Base-by-base conservation (phyloP, 2,329 filamentous ascomycete species). In the Exophiala calicioides region DNA sequence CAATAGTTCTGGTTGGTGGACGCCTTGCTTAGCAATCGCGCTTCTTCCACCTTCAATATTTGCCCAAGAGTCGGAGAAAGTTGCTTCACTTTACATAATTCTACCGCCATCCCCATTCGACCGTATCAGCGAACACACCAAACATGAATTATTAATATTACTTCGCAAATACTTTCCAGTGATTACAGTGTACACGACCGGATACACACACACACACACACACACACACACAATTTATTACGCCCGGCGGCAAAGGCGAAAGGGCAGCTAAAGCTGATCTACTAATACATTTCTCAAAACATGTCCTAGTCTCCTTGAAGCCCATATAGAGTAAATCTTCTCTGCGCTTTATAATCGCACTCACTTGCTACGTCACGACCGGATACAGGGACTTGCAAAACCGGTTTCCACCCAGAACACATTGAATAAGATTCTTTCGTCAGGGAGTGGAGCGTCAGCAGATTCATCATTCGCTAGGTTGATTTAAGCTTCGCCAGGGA, bases 301-400 rank as follows among this genome's bases (percentile, higher is more conserved):
- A 53, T 53, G 45, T 50, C 34, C 55, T 47, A 47, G 34, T 56
- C 60, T 60, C 54, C 48, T 60, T 50, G n/a, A 32, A 61, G 60
- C 60, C 59, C 46, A 55, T 62, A 58, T 52, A 60, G 35, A 40
- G 19, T 53, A 47, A 13, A 47, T 35, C 36, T 48, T 26, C 50
- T 53, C 55, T 35, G 45, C 31, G 40, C 48, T 58, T 41, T 61
- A 40, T 47, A 52, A 23, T 57, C 37, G 47, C 48, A 54, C 45
- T 47, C 36, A 36, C 38, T 55, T 34, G 40, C 53, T 47, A 50
- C 56, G 44, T 58, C 50, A n/a, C n/a, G n/a, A n/a, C n/a, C n/a
- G n/a, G 15, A 26, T 27, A 27, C 24, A 27, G 24, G 12, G 24
- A 12, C 7, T 27, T 27, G 24, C 24, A 27, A 27, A 12, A 27